Evolutionary conservation across 257 asterid genomes (phyloP).

Genomic region (Solanum etuberosum): DNA sequence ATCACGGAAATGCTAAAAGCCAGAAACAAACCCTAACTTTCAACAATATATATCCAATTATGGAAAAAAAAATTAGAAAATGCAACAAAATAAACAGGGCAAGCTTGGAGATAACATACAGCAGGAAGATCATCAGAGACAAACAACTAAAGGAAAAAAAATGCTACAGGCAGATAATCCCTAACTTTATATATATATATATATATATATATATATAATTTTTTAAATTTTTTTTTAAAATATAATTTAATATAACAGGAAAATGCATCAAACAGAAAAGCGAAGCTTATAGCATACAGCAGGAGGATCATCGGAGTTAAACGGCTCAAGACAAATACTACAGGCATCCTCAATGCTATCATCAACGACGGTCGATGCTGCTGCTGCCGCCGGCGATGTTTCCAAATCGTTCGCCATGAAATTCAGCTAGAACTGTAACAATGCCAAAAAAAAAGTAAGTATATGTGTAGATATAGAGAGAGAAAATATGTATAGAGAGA

Average conservation of each 20-base stretch:
- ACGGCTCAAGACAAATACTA: slow-evolving; percentile 47
- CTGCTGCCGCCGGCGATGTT: neutral
- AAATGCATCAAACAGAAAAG: neutral
- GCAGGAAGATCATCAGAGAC: slow-evolving; percentile 24
- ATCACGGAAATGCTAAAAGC: neutral
- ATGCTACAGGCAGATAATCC: slow-evolving; percentile 19
- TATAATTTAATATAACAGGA: neutral
- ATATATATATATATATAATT: too few relatives aligned
- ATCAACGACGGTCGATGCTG: slow-evolving; percentile 6
- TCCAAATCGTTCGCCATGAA: slow-evolving; percentile 9
- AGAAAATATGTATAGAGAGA: neutral
- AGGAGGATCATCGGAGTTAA: slow-evolving; percentile 31
- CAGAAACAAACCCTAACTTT: neutral
- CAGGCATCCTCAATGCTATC: slow-evolving; percentile 46
- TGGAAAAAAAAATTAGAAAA: neutral
- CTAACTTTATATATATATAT: neutral
- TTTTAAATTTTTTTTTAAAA: neutral
- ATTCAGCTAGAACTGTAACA: neutral
- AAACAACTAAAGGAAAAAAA: slow-evolving; percentile 32
- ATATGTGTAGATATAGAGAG: neutral
- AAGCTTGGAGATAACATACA: slow-evolving; percentile 2
- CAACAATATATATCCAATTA: neutral
- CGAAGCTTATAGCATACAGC: slow-evolving; percentile 13
- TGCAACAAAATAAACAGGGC: neutral
- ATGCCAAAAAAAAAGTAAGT: neutral